Evolutionary conservation across 1,284 basidiomycete species (phyloP).

Genomic region (Sporisorium scitamineum): DNA sequence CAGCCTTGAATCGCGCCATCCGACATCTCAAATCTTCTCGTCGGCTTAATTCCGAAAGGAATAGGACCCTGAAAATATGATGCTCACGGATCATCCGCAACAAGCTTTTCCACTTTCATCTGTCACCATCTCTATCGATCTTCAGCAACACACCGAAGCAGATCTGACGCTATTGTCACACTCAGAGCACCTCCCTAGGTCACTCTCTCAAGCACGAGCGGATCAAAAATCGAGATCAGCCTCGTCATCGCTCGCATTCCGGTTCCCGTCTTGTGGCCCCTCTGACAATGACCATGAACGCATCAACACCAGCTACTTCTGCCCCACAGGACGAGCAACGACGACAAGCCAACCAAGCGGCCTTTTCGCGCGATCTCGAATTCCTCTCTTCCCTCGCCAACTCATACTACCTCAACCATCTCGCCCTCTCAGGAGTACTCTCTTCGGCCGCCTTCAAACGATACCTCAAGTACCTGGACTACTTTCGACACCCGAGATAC

Average conservation of each 20-base stretch:
- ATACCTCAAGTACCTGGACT: constrained; percentile 59
- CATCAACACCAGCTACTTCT: neutral
- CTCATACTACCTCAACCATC: constrained; percentile 61
- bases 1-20: constrained; percentile 29
- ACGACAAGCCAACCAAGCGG: constrained; percentile 47
- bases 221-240: neutral
- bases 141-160: neutral
- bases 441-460: constrained; percentile 51
- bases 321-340: neutral
- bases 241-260: neutral
- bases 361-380: constrained; percentile 62
- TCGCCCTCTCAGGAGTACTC: constrained; percentile 54
- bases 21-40: constrained; percentile 14
- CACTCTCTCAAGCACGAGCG: neutral
- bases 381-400: constrained; percentile 64
- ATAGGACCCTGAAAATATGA: constrained; percentile 32
- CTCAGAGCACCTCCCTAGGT: neutral
- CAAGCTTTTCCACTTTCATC: neutral
- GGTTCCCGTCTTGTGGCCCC: neutral
- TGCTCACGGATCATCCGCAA: constrained; percentile 12
- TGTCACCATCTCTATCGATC: neutral
- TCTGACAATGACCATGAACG: constrained; percentile 2
- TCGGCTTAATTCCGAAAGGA: constrained; percentile 26
- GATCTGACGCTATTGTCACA: too few relatives aligned
- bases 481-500: constrained; percentile 59